Percentiles rank a stretch among this genome's conserved stretches.
phyloP scores from a whole-genome alignment of 1,284 basidiomycete species.

The Prillingera fragicola region DNA sequence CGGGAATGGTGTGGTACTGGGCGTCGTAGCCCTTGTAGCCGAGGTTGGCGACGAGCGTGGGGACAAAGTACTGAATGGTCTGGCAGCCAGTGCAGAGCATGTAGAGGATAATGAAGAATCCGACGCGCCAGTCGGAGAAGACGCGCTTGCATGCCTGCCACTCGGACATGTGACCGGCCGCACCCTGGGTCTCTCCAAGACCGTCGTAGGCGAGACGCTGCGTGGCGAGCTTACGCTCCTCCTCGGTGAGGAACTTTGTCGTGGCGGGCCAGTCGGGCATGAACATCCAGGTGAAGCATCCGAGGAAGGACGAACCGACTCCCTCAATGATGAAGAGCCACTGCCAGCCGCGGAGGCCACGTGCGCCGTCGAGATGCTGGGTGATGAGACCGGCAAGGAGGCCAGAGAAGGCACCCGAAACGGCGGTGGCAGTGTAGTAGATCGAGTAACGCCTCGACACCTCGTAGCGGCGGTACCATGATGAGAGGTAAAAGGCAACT shows the following conservation, averaged over 20 bases:
- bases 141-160: conserved; percentile 45
- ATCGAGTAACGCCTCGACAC: conserved; percentile 33
- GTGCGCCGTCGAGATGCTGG: conserved; percentile 39
- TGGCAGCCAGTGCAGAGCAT: conserved; percentile 49
- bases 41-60: conserved; percentile 42
- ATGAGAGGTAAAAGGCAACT: conserved; percentile 24
- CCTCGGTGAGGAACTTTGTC: conserved; percentile 47
- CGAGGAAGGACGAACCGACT: conserved; percentile 32
- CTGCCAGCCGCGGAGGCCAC: conserved; percentile 44
- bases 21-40: conserved; percentile 40
- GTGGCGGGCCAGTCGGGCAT: conserved; percentile 47
- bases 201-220: conserved; percentile 49
- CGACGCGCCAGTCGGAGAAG: conserved; percentile 30
- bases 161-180: conserved; percentile 38
- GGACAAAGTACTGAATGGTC: conserved; percentile 52
- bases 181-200: conserved; percentile 35
- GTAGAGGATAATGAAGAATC: conserved; percentile 48
- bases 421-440: conserved; percentile 48
- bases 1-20: conserved; percentile 52
- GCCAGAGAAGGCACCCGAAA: conserved; percentile 48
- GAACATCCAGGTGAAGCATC: conserved; percentile 34
- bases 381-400: conserved; percentile 32
- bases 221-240: conserved; percentile 48
- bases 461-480: conserved; percentile 41
- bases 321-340: conserved; percentile 45